Evolutionary conservation across 139 green algal species (phyloP).

Genomic region (Bryopsis sp.): DNA sequence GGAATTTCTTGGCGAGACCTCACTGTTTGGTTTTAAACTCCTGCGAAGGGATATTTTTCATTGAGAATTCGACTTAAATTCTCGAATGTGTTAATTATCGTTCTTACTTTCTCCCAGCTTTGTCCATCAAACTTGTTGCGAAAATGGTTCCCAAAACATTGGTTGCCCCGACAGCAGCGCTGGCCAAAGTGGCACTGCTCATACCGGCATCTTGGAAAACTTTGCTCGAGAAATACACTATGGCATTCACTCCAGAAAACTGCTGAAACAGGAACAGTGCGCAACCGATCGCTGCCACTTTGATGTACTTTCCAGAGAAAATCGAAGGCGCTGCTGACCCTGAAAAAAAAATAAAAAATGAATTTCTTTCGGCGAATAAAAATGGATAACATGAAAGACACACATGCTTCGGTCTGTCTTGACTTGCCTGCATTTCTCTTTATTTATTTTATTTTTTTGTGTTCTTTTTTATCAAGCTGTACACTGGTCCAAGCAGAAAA

Average conservation of each 20-base stretch:
- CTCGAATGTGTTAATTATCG: constrained; percentile 17
- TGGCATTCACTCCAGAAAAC: constrained; percentile 90
- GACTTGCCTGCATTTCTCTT: too few species aligned
- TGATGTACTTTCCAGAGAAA: background rate
- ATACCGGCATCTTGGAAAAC: constrained; percentile 89
- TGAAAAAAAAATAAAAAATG: too few species aligned
- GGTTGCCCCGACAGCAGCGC: constrained; percentile 70
- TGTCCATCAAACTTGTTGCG: constrained; percentile 70
- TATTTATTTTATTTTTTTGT: too few species aligned
- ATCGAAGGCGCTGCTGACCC: background rate
- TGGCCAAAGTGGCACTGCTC: constrained; percentile 69
- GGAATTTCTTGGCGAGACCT: too few species aligned
- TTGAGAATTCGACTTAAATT: background rate
- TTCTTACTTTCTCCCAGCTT: constrained; percentile 52
- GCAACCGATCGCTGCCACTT: constrained; percentile 10
- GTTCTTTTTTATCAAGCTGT: too few species aligned
- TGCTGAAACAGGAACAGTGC: constrained; percentile 88
- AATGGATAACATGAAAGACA: too few species aligned
- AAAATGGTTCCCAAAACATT: constrained; percentile 85
- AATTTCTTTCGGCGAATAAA: too few species aligned
- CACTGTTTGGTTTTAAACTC: too few species aligned
- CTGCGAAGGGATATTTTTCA: too few species aligned
- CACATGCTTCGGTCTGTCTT: too few species aligned
- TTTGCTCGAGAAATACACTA: constrained; percentile 89
- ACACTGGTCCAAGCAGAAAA: too few species aligned